Evolutionary conservation across 2,329 filamentous ascomycete species (phyloP).

Genomic region (Ophiostoma ips): DNA sequence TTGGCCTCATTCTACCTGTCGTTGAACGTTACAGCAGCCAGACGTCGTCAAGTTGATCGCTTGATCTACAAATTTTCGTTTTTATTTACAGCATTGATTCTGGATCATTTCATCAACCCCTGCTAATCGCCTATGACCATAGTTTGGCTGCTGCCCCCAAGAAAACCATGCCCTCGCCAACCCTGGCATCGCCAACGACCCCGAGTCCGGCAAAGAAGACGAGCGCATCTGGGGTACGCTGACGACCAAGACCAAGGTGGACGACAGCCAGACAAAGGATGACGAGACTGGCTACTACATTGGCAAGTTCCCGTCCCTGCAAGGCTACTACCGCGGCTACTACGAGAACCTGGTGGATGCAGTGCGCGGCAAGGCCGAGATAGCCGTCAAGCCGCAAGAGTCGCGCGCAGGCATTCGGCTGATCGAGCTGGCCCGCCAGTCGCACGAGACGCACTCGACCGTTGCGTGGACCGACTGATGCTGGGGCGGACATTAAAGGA

Average conservation of each 20-base stretch:
- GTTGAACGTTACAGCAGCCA: too few species aligned
- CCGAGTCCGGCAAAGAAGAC: slow-evolving; percentile 23
- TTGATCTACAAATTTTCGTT: too few species aligned
- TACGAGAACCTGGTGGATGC: slow-evolving; percentile 28
- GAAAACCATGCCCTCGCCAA: slow-evolving; percentile 18
- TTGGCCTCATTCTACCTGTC: background rate
- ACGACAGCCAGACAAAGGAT: slow-evolving; percentile 20
- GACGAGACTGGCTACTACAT: slow-evolving; percentile 20
- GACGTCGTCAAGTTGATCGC: too few species aligned
- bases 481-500: too few species aligned
- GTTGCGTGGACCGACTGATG: slow-evolving; percentile 8
- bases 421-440: slow-evolving; percentile 28
- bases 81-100: too few species aligned
- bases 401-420: slow-evolving; percentile 25
- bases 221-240: slow-evolving; percentile 23
- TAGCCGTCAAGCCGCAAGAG: slow-evolving; percentile 24
- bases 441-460: slow-evolving; percentile 9
- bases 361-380: slow-evolving; percentile 23
- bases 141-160: slow-evolving; percentile 21
- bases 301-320: slow-evolving; percentile 24
- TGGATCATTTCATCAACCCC: too few species aligned
- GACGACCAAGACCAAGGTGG: slow-evolving; percentile 16
- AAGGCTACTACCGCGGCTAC: slow-evolving; percentile 25
- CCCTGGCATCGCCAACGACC: slow-evolving; percentile 9
- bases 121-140: too few species aligned